phyloP scores from a whole-genome alignment of 805 yeast genomes.

The Metschnikowia proteae region DNA sequence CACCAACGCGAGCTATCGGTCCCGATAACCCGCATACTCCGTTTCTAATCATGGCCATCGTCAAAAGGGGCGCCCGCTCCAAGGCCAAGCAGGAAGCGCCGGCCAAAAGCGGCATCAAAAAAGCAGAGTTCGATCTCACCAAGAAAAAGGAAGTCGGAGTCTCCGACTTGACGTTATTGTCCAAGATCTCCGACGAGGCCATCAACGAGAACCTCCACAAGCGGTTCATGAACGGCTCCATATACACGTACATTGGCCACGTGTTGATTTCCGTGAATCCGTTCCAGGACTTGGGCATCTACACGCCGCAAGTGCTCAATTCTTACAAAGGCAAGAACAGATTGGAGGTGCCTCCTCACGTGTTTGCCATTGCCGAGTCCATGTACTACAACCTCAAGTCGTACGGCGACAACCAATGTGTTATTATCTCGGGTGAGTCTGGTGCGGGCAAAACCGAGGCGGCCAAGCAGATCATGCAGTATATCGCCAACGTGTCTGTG shows the following conservation, averaged over 20 bases:
- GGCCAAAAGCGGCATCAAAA: constrained; percentile 58
- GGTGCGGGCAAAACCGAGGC: constrained; percentile 99
- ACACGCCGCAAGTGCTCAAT: constrained; percentile 72
- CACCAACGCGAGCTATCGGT: neutral
- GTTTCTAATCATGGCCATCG: constrained; percentile 56
- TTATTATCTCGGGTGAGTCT: constrained; percentile 94
- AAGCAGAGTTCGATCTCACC: constrained; percentile 83
- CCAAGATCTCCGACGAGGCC: constrained; percentile 85
- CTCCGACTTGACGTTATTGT: constrained; percentile 83
- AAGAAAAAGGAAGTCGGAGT: constrained; percentile 98
- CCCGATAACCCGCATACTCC: constrained; percentile 5
- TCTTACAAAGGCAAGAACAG: constrained; percentile 89
- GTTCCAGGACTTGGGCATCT: constrained; percentile 92
- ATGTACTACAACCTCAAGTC: constrained; percentile 95
- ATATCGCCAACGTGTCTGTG: constrained; percentile 86
- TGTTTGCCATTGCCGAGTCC: constrained; percentile 94
- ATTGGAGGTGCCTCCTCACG: constrained; percentile 96
- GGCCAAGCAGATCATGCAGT: constrained; percentile 96
- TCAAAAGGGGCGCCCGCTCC: constrained; percentile 68
- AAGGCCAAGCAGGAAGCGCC: constrained; percentile 50
- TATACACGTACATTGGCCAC: constrained; percentile 91
- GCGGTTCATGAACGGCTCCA: constrained; percentile 83
- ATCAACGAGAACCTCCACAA: constrained; percentile 89
- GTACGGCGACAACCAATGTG: constrained; percentile 93
- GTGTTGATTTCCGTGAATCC: constrained; percentile 96